A percentile compares a stretch with the other conserved stretches of the same genome.
phyloP scores from a whole-genome alignment of 2,329 filamentous ascomycete species.

The Calonectria montana region DNA sequence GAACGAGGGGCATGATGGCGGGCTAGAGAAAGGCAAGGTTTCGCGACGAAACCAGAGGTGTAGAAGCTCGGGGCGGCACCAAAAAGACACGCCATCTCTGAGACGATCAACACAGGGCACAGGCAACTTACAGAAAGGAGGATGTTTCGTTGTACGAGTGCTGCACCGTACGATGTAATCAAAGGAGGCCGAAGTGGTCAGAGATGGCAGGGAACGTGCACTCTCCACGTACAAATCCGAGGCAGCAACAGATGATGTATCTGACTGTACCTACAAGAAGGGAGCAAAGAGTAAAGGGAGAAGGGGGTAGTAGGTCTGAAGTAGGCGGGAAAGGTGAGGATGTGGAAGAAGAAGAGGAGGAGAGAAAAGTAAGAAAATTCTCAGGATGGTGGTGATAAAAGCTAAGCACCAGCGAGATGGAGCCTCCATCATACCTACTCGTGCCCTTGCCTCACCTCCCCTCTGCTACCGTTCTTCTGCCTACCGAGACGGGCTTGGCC shows the following conservation, averaged over 20 bases:
- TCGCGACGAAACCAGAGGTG: neutral
- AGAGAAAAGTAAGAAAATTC: slow-evolving; percentile 16
- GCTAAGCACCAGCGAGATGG: slow-evolving; percentile 20
- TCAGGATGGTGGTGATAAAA: slow-evolving; percentile 38
- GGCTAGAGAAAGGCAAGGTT: neutral
- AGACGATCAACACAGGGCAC: slow-evolving; percentile 25
- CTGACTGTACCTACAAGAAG: slow-evolving; percentile 26
- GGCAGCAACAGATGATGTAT: slow-evolving; percentile 31
- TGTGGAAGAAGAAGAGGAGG: slow-evolving; percentile 21
- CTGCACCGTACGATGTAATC: slow-evolving; percentile 45
- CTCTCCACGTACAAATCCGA: slow-evolving; percentile 33
- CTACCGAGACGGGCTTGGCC: slow-evolving; percentile 18
- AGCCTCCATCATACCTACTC: slow-evolving; percentile 12
- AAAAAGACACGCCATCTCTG: slow-evolving; percentile 27
- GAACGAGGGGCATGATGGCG: neutral
- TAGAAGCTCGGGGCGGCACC: neutral
- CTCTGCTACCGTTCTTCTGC: slow-evolving; percentile 20
- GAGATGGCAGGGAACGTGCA: slow-evolving; percentile 43
- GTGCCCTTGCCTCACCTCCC: neutral
- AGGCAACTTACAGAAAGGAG: slow-evolving; percentile 38
- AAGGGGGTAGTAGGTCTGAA: slow-evolving; percentile 18
- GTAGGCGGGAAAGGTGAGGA: slow-evolving; percentile 29
- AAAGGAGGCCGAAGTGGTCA: slow-evolving; percentile 40
- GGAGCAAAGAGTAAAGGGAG: slow-evolving; percentile 2
- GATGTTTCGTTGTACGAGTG: slow-evolving; percentile 41